Evolutionary conservation across 164 flowering plant species (phyloP).

Genomic region (Kalanchoe fedtschenkoi): DNA sequence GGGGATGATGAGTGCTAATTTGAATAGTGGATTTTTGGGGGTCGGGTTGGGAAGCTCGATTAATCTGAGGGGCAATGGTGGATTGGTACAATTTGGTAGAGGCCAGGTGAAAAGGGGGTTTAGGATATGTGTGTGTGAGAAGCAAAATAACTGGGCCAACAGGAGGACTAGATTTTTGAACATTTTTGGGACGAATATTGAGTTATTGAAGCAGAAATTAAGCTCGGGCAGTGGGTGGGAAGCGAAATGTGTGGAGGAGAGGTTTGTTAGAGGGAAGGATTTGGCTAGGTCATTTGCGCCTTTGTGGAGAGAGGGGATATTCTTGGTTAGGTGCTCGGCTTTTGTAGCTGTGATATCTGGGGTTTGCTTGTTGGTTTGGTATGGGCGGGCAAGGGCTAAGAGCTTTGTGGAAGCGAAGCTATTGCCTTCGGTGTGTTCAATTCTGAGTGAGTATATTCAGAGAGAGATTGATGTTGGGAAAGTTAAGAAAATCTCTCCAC

Average conservation of each 20-base stretch:
- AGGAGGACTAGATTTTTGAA: constrained; percentile 36
- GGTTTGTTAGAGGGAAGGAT: constrained; percentile 39
- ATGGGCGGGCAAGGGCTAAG: constrained; percentile 61
- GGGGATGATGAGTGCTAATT: constrained; percentile 38
- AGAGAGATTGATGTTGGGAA: constrained; percentile 74
- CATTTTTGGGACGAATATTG: constrained; percentile 41
- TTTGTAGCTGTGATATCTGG: constrained; percentile 70
- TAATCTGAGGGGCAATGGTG: constrained; percentile 18
- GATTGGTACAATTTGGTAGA: constrained; percentile 13
- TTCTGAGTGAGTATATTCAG: constrained; percentile 67
- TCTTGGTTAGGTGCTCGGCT: constrained; percentile 65
- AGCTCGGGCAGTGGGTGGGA: constrained; percentile 30
- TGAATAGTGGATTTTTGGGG: constrained; percentile 47
- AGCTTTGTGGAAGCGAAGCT: constrained; percentile 56
- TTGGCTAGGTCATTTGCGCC: constrained; percentile 49
- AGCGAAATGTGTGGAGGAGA: constrained; percentile 47
- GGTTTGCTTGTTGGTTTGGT: constrained; percentile 72
- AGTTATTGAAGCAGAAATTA: constrained; percentile 25
- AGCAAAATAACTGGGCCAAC: constrained; percentile 26
- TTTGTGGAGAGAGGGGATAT: constrained; percentile 71
- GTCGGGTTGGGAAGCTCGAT: constrained; percentile 23
- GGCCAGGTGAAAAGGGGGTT: constrained; percentile 15
- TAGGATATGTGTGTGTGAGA: constrained; percentile 24
- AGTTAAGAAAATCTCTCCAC: constrained; percentile 68
- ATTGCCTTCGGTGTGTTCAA: constrained; percentile 77